Evolutionary conservation across 2,329 filamentous ascomycete genomes (phyloP).

Genomic region (Pseudogymnoascus sp.): DNA sequence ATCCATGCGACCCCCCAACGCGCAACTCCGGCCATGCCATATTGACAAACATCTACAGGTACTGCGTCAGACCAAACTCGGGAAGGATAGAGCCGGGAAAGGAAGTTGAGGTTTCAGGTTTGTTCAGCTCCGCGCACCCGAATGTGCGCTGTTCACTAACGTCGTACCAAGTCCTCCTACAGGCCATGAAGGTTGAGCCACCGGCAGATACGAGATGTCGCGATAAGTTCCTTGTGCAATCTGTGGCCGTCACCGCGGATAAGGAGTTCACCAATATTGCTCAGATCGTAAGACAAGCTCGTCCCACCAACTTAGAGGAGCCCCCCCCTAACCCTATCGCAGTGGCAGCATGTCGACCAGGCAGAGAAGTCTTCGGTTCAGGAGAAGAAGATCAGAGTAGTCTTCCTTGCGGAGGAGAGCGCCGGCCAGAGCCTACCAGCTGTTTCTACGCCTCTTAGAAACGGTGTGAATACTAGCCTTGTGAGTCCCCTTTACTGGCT

Average conservation of each 20-base stretch:
- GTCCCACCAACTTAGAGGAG: not conserved
- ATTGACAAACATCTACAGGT: conserved; percentile 47
- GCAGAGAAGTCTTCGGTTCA: conserved; percentile 68
- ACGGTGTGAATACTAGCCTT: conserved; percentile 19
- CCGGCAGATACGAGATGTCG: conserved; percentile 79
- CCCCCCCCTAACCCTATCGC: conserved; percentile 11
- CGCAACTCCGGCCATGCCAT: conserved; percentile 13
- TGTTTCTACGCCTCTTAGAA: conserved; percentile 22
- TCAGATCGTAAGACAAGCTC: conserved; percentile 56
- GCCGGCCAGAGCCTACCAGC: conserved; percentile 7
- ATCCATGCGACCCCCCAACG: conserved; percentile 15
- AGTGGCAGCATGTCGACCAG: conserved; percentile 64
- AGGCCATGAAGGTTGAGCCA: conserved; percentile 96
- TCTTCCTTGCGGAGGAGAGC: conserved; percentile 63
- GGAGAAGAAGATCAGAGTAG: conserved; percentile 93
- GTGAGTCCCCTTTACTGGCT: not conserved
- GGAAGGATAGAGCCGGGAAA: conserved; percentile 87
- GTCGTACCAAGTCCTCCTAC: conserved; percentile 64
- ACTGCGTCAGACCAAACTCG: conserved; percentile 95
- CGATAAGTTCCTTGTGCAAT: conserved; percentile 97
- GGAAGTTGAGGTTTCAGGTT: conserved; percentile 89
- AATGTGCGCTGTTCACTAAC: conserved; percentile 20
- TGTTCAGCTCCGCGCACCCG: conserved; percentile 21
- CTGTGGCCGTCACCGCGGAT: conserved; percentile 71
- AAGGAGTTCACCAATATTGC: conserved; percentile 76